A percentile compares a stretch with the other conserved stretches of the same genome.
Evolutionary conservation across 2,329 filamentous ascomycete genomes (phyloP).

Genomic region (Penicillium hordei): DNA sequence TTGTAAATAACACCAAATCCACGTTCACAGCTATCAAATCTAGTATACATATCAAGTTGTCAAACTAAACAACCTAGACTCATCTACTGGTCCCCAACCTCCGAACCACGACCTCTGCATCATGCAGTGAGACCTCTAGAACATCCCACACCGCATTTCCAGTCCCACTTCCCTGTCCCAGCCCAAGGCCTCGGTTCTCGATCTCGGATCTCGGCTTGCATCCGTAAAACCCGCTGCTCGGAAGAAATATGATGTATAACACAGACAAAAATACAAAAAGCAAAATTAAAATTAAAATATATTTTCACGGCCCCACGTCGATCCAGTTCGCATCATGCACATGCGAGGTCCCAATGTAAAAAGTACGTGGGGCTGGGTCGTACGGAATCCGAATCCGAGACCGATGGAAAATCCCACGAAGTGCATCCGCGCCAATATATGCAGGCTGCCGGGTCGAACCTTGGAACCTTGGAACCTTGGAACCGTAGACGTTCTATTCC

Average conservation of each 20-base stretch:
- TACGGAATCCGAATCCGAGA: neutral
- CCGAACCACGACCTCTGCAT: neutral
- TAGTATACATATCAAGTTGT: neutral
- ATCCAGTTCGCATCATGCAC: neutral
- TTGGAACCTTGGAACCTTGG: no score
- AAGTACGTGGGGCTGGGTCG: neutral
- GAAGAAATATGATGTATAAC: neutral
- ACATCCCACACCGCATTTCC: neutral
- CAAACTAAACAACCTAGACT: neutral
- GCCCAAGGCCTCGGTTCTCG: neutral
- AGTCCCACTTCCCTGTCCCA: neutral
- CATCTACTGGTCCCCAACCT: neutral
- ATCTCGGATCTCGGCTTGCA: neutral
- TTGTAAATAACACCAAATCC: neutral
- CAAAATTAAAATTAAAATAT: neutral
- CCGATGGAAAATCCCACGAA: neutral
- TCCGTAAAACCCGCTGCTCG: neutral
- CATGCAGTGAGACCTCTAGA: neutral
- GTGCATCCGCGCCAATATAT: neutral
- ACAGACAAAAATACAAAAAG: neutral
- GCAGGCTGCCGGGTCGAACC: neutral
- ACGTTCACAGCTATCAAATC: no score
- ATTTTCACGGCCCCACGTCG: neutral
- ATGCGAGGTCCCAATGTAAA: neutral
- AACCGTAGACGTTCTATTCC: neutral